These are phyloP conservation scores for Aspergillus clavatus DNA, from an alignment of 2,329 filamentous ascomycete genomes.

Conservation along the genomic window DNA sequence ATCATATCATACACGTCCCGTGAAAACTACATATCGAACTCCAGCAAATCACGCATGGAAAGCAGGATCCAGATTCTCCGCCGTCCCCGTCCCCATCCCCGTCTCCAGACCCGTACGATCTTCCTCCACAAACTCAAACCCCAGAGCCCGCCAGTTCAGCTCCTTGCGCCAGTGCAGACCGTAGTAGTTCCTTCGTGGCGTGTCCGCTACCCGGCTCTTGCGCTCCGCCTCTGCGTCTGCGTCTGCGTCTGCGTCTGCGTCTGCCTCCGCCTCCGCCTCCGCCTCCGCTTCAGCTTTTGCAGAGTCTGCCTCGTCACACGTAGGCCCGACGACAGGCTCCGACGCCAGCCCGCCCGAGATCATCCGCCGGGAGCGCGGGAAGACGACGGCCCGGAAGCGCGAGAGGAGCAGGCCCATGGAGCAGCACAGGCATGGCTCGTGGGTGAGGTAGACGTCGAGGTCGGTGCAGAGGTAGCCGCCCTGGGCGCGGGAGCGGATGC, in stretches of 20 bases:
- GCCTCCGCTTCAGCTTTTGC: constrained; percentile 14
- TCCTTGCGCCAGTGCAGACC: constrained; percentile 61
- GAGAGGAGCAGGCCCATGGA: constrained; percentile 95
- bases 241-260: background rate
- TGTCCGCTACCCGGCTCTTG: no score
- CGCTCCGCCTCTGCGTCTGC: no score
- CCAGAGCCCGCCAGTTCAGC: constrained; percentile 47
- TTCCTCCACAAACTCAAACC: constrained; percentile 43
- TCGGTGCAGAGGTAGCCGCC: constrained; percentile 93
- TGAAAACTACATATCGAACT: no score
- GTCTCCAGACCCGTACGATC: no score
- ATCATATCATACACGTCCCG: no score
- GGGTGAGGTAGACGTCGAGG: constrained; percentile 87
- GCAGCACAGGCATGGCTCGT: constrained; percentile 95
- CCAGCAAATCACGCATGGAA: constrained; percentile 17
- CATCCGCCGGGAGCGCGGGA: constrained; percentile 62
- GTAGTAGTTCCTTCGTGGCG: constrained; percentile 37
- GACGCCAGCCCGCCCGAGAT: constrained; percentile 77
- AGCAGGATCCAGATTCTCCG: constrained; percentile 8
- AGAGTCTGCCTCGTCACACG: no score
- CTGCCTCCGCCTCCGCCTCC: constrained; percentile 21
- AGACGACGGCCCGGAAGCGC: constrained; percentile 80
- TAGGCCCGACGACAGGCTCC: constrained; percentile 46
- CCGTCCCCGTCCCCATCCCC: no score
- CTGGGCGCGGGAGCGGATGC: constrained; percentile 64